These are phyloP conservation scores for Arthrobotrys pseudoclavata DNA, from an alignment of 2,329 filamentous ascomycete species.

Conservation along the genomic window DNA sequence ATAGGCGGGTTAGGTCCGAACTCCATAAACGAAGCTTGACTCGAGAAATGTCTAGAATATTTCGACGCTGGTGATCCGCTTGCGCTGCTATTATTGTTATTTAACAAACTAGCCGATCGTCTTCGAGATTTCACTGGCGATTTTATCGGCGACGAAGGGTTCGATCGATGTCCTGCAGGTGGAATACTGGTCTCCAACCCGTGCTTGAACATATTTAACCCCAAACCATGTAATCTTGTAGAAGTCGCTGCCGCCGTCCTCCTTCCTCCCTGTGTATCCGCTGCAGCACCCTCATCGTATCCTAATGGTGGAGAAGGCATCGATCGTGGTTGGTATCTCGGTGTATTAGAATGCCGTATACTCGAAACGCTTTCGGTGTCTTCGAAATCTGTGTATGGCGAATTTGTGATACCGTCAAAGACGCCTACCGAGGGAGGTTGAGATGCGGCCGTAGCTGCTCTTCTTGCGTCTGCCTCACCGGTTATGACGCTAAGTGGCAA, in stretches of 20 bases:
- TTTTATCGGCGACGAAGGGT: conserved; percentile 44
- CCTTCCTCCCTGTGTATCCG: conserved; percentile 11
- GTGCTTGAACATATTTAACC: conserved; percentile 57
- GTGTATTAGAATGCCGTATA: conserved; percentile 38
- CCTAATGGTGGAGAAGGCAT: conserved; percentile 56
- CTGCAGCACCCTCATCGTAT: conserved; percentile 30
- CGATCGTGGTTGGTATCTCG: conserved; percentile 56
- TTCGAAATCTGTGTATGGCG: conserved; percentile 46
- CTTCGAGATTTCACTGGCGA: conserved; percentile 48
- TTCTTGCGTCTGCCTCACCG: conserved; percentile 56
- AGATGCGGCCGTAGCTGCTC: conserved; percentile 36
- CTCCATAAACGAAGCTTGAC: conserved; percentile 33
- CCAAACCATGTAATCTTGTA: conserved; percentile 49
- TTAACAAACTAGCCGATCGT: conserved; percentile 43
- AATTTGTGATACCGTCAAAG: conserved; percentile 51
- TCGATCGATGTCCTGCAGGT: conserved; percentile 31
- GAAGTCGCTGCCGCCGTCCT: conserved; percentile 14
- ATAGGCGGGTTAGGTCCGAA: conserved; percentile 55
- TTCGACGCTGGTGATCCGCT: conserved; percentile 42
- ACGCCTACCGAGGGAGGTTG: conserved; percentile 45
- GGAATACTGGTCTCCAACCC: conserved; percentile 37
- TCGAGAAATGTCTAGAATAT: conserved; percentile 54
- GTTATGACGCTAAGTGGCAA: conserved; percentile 52
- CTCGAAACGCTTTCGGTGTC: conserved; percentile 40
- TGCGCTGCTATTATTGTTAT: not conserved